Conservation (phyloP, 495 filamentous ascomycete species). For the Neurospora cerealis region DNA sequence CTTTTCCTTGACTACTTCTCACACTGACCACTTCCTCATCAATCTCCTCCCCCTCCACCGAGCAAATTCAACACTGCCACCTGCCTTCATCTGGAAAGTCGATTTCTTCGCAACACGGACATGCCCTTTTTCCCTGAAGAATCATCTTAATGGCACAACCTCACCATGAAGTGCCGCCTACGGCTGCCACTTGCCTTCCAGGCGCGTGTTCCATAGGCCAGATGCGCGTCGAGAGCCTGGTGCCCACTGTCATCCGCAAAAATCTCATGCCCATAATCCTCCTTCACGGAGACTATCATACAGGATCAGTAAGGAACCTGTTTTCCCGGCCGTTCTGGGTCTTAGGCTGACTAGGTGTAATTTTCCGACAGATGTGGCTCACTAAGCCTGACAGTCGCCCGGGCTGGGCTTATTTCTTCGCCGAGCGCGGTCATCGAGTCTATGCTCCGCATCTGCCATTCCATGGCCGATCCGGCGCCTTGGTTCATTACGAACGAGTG, state of each 20-base stretch:
- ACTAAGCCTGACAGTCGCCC: conserved; percentile 38
- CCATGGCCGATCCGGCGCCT: conserved; percentile 15
- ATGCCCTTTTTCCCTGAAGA: neutral
- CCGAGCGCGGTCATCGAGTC: conserved; percentile 36
- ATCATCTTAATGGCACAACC: neutral
- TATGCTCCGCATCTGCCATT: conserved; percentile 36
- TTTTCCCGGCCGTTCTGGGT: neutral
- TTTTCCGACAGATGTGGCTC: conserved; percentile 31
- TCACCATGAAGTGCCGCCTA: neutral
- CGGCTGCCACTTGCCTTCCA: neutral
- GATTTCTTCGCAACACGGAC: neutral
- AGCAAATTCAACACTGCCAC: neutral
- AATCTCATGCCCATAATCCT: conserved; percentile 39
- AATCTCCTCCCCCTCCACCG: neutral
- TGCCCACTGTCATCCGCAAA: neutral
- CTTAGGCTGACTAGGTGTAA: neutral
- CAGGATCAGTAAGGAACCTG: conserved; percentile 34
- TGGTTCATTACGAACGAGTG: neutral
- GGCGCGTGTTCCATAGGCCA: neutral
- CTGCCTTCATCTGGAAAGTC: neutral
- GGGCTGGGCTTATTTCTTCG: conserved; percentile 44
- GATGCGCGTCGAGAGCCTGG: neutral
- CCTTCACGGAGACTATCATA: conserved; percentile 43
- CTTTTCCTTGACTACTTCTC: neutral
- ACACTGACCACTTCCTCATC: neutral